These are phyloP conservation scores for Oryza nivara DNA, from an alignment of 176 grass and related monocot genomes.

Conservation along the genomic window DNA sequence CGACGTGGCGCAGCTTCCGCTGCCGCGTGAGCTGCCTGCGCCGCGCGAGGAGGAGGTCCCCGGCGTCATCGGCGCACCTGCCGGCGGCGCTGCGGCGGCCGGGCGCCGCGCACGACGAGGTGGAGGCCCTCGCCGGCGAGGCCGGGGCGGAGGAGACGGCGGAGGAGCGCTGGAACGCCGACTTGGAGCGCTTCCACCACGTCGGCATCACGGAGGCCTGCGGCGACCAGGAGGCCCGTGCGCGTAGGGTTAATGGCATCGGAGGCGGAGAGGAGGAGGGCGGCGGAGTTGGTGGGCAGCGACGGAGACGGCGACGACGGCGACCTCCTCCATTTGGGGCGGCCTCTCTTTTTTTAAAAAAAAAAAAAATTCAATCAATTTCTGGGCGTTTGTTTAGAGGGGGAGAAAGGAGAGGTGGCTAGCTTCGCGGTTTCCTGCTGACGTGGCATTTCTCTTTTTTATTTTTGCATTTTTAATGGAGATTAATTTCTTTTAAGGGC, in stretches of 20 bases:
- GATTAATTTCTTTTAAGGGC: too few relatives aligned
- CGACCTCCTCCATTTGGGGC: slow-evolving; percentile 38
- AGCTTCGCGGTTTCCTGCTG: neutral
- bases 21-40: slow-evolving; percentile 63
- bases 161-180: slow-evolving; percentile 58
- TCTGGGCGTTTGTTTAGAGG: neutral
- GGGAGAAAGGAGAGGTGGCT: neutral
- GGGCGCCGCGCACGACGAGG: slow-evolving; percentile 42
- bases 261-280: slow-evolving; percentile 4
- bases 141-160: slow-evolving; percentile 29
- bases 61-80: neutral
- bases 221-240: neutral
- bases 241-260: slow-evolving; percentile 47
- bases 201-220: slow-evolving; percentile 42
- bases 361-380: neutral
- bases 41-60: slow-evolving; percentile 24
- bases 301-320: slow-evolving; percentile 34
- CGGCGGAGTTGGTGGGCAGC: slow-evolving; percentile 6
- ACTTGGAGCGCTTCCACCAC: slow-evolving; percentile 76
- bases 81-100: neutral
- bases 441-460: neutral
- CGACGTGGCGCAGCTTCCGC: slow-evolving; percentile 73
- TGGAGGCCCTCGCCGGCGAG: slow-evolving; percentile 53
- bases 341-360: neutral
- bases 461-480: neutral